Evolutionary conservation across 371 early-diverging fungal genomes (phyloP), one percentile per base, ranked within the genome.

Genomic region (Thermomucor indicae-seudaticae): DNA sequence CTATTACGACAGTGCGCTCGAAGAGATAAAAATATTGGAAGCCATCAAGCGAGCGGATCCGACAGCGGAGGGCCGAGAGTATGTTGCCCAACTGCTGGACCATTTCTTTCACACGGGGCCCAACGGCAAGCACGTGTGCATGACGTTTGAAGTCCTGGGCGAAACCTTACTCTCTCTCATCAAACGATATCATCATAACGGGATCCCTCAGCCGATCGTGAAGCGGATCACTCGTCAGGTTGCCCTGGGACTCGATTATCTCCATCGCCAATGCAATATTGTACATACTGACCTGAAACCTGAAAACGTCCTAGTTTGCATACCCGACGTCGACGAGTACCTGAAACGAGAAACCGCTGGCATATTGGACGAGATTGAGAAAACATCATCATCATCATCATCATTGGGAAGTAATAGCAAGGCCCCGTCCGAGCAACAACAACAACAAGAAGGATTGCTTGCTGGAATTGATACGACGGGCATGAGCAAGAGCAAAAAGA

Each of bases 221-320:
- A 91, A 88, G 64, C 85, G 91, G 31, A 90, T 96, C 32, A 65
- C 89, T 3, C 80, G 86, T 49, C 97, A 97, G 60, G 82, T 95
- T 0, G 66, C 96, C 27, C 76, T 86, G 71, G 96, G 93, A 4
- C 68, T 97, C 48, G 96, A 94, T 51, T 97, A 93, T 58, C 74
- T 97, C 53, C 98, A 97, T 64, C 64, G 86, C n/a, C 89, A 91
- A 49, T 96, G 98, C 74, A 88, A 88, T n/a, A 94, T 99, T 62
- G 93, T 97, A 39, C 99, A 99, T 74, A 96, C 98, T 0, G 99
- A 99, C 65, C 61, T 99, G 34, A 99, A 99, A 63, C 99, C 98
- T 0, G 99, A 95, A 62, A 95, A 95, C 64, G 91, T 95, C 6
- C 72, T 95, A 30, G 90, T 95, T 6, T 92, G 91, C 53, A 85